Evolutionary conservation across 768 basidiomycete genomes (phyloP), one percentile per base, ranked within the genome.

Genomic region (Xerocomellus dryophilus): DNA sequence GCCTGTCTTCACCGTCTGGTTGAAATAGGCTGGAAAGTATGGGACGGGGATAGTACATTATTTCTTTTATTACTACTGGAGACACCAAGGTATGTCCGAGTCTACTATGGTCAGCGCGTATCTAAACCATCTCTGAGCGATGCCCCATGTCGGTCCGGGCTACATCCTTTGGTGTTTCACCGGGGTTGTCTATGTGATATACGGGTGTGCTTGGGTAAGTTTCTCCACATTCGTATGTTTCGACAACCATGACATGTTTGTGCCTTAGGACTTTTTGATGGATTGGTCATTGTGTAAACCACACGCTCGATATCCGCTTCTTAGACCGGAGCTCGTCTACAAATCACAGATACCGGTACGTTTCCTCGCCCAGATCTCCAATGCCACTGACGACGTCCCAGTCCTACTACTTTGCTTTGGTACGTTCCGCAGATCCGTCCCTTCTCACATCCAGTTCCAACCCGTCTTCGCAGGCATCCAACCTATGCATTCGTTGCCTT

Each of bases 261-360:
- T n/a, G 34, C 39, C 35, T 38, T 59, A 90, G 92, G 93, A 96
- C 65, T 71, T 93, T 31, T 66, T 90, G n/a, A 90, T 96, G 84
- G 94, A 98, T 68, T 98, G 95, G 94, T 93, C 91, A 0, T 63
- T 98, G 25, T 73, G 90, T 31, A 76, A 81, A 52, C 74, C 78
- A 3, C 83, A 76, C 49, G 74, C 76, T 3, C 74, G 64, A 55
- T 76, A 87, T 59, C 79, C 73, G 12, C 71, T 90, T 32, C 78
- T 98, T 1, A 81, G 95, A 14, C 67, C 74, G 3, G 90, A 96
- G 41, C 71, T 95, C 31, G 74, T 92, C 3, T 97, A 94, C 68
- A 74, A 79, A 3, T 79, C 84, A 47, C 65, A 80, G 40, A 74
- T 85, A 58, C 77, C 79, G 35, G 86, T 90, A 29, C 53, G 78